Evolutionary conservation across 345 rosid genomes (phyloP).

Genomic region (Excoecaria agallocha): DNA sequence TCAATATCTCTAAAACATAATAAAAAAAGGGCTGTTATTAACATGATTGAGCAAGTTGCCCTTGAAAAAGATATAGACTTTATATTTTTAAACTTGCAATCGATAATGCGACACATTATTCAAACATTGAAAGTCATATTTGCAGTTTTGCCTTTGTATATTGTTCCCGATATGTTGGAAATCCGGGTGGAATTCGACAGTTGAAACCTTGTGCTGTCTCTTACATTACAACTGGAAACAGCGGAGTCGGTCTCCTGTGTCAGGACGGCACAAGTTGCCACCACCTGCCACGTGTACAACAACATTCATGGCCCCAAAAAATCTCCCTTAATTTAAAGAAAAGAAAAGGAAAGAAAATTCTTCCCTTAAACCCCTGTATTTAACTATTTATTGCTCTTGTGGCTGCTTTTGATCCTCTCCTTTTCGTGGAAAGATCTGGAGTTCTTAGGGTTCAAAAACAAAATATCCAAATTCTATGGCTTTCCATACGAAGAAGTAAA

Average conservation of each 20-base stretch:
- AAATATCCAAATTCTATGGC: background rate
- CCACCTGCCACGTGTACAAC: background rate
- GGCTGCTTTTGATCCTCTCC: constrained; percentile 23
- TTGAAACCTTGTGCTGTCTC: too few relatives aligned
- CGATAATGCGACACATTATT: too few relatives aligned
- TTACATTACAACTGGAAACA: background rate
- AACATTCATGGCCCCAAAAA: background rate
- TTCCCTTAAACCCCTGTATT: background rate
- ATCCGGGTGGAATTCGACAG: too few relatives aligned
- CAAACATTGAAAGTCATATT: too few relatives aligned
- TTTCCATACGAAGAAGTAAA: background rate
- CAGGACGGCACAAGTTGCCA: background rate
- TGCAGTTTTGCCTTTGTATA: too few relatives aligned
- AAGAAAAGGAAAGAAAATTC: background rate
- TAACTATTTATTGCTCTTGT: background rate
- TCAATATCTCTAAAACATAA: too few relatives aligned
- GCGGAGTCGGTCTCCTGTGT: background rate
- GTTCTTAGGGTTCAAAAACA: background rate
- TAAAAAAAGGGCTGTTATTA: too few relatives aligned
- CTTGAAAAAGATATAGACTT: too few relatives aligned
- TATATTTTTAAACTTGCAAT: too few relatives aligned
- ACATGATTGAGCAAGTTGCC: too few relatives aligned
- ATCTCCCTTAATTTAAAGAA: background rate
- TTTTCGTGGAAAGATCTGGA: background rate
- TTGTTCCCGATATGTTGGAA: too few relatives aligned